Evolutionary conservation across 495 filamentous ascomycete species (phyloP).

Genomic region (Hyphodiscus hymeniophilus): DNA sequence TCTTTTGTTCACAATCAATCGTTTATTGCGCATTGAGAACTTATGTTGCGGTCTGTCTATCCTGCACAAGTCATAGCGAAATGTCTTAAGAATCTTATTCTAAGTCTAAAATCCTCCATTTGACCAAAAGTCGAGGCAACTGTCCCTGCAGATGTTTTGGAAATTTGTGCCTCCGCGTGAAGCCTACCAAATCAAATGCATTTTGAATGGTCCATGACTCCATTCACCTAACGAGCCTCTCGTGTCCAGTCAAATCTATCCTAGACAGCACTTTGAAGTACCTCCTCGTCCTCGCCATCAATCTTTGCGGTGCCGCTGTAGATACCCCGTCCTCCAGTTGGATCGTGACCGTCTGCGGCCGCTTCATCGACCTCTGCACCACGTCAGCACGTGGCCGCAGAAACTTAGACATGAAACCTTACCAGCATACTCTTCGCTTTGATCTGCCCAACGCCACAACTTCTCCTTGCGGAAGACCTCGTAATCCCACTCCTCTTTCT

Average conservation of each 20-base stretch:
- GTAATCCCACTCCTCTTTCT: conserved; percentile 75
- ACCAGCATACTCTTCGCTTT: conserved; percentile 26
- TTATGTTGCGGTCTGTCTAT: no score
- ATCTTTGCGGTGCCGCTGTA: background rate
- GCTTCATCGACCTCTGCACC: conserved; percentile 2
- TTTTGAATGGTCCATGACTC: background rate
- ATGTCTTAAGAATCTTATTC: no score
- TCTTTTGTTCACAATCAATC: no score
- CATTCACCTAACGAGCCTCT: background rate
- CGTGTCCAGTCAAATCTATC: background rate
- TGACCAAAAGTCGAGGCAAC: no score
- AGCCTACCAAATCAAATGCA: no score
- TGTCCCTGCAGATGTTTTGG: no score
- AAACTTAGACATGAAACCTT: background rate
- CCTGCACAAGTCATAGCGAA: no score
- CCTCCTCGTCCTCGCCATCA: background rate
- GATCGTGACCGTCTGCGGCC: background rate
- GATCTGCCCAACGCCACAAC: conserved; percentile 43
- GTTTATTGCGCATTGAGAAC: no score
- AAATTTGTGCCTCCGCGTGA: no score
- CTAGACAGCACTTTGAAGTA: conserved; percentile 2
- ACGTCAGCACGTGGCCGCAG: background rate
- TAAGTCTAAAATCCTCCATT: no score
- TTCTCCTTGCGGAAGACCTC: conserved; percentile 63
- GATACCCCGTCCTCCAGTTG: conserved; percentile 6